Evolutionary conservation across 2,329 filamentous ascomycete genomes (phyloP).

Genomic region (Verticillium albo-atrum): DNA sequence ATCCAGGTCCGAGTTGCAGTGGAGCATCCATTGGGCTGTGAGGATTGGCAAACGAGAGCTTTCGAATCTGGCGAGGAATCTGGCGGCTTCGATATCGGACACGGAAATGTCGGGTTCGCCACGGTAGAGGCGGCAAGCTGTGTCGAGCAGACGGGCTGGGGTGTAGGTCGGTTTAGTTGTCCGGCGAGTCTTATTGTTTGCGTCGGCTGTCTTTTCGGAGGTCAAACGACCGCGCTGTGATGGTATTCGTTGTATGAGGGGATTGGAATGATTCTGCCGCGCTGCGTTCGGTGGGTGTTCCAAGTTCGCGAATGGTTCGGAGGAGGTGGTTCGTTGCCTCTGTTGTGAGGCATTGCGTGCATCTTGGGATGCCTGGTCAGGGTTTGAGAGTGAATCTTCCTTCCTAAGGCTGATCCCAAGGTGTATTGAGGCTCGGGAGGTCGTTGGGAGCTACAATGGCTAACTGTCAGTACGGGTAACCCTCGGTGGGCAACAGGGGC

Average conservation of each 20-base stretch:
- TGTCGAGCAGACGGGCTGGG: not conserved
- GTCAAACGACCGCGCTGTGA: not conserved
- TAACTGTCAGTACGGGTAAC: not conserved
- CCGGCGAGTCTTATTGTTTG: not conserved
- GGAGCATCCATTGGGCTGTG: slow-evolving; percentile 8
- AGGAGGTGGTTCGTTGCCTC: not conserved
- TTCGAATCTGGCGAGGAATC: not conserved
- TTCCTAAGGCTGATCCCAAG: not conserved
- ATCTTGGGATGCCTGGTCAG: not conserved
- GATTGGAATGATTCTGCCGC: not conserved
- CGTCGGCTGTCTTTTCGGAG: not conserved
- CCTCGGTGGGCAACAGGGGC: not conserved
- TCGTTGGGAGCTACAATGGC: not conserved
- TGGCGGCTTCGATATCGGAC: not conserved
- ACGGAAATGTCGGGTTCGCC: not conserved
- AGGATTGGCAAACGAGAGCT: not conserved
- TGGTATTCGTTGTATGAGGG: not conserved
- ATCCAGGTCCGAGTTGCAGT: not conserved
- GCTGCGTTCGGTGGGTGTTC: not conserved
- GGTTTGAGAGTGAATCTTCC: not conserved
- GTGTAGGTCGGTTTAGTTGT: not conserved
- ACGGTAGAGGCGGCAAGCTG: slow-evolving; percentile 1
- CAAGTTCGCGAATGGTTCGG: not conserved
- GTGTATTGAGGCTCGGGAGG: not conserved
- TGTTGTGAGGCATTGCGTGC: not conserved